These are phyloP conservation scores for Chalciporus pseudorubinellus DNA, from an alignment of 768 basidiomycete species.

Conservation along the genomic window DNA sequence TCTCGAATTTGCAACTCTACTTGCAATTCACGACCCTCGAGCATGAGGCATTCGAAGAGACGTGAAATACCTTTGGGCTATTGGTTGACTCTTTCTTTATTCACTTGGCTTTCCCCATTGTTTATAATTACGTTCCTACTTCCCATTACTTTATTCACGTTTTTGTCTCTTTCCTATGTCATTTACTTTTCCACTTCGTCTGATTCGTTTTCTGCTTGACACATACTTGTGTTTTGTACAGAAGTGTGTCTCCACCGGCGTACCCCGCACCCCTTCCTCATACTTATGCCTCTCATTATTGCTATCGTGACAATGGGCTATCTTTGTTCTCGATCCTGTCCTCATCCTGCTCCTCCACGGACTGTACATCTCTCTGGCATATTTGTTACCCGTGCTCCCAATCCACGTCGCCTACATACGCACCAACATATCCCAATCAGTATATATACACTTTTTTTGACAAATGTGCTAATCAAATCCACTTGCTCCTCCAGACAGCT, in stretches of 20 bases:
- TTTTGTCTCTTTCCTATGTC: constrained; percentile 20
- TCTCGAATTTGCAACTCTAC: constrained; percentile 9
- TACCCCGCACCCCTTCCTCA: constrained; percentile 21
- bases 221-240: constrained; percentile 24
- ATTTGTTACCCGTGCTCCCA: constrained; percentile 22
- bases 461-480: constrained; percentile 12
- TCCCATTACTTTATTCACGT: constrained; percentile 31
- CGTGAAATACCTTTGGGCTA: constrained; percentile 48
- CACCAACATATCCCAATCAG: constrained; percentile 7
- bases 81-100: constrained; percentile 62
- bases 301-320: constrained; percentile 23
- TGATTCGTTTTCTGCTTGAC: constrained; percentile 31
- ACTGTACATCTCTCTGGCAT: constrained; percentile 22
- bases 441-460: constrained; percentile 8
- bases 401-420: constrained; percentile 8
- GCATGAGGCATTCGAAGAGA: constrained; percentile 11
- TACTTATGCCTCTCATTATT: constrained; percentile 33
- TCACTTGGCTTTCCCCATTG: constrained; percentile 37
- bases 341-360: constrained; percentile 15
- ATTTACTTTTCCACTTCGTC: constrained; percentile 33
- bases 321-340: constrained; percentile 27
- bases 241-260: constrained; percentile 22
- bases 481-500: constrained; percentile 5
- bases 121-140: constrained; percentile 26
- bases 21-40: neutral